These are phyloP conservation scores for Penicillium bialowiezense DNA, from an alignment of 495 filamentous ascomycete genomes.

Conservation along the genomic window DNA sequence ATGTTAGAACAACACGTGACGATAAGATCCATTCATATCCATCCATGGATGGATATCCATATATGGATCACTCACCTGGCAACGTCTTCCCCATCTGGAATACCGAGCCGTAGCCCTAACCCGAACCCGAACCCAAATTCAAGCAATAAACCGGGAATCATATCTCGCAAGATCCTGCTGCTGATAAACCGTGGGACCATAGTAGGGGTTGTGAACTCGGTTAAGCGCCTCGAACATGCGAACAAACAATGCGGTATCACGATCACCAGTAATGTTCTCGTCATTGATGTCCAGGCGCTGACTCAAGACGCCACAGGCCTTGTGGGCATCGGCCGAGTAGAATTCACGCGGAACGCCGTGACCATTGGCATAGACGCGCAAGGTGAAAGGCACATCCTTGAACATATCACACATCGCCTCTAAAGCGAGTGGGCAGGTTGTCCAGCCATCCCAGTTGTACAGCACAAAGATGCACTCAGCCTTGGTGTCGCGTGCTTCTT, in stretches of 20 bases:
- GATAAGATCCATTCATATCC: not conserved
- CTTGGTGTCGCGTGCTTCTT: not conserved
- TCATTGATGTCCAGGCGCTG: not conserved
- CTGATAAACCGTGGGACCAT: not conserved
- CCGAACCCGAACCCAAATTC: not conserved
- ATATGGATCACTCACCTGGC: not conserved
- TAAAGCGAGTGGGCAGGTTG: not conserved
- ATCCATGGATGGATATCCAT: too few species aligned
- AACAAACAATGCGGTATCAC: not conserved
- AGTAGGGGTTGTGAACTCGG: not conserved
- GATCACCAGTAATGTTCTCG: not conserved
- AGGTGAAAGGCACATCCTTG: not conserved
- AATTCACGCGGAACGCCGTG: not conserved
- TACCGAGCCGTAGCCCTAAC: not conserved
- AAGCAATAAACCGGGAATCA: not conserved
- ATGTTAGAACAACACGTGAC: not conserved
- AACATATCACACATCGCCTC: not conserved
- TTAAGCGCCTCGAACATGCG: not conserved
- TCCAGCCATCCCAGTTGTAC: constrained; percentile 2
- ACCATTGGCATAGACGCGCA: constrained; percentile 3
- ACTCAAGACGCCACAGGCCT: not conserved
- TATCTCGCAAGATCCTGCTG: not conserved
- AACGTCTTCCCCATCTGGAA: not conserved
- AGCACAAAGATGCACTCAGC: constrained; percentile 1
- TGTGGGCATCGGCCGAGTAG: constrained; percentile 1